Percentiles rank a stretch among this genome's conserved stretches.
Evolutionary conservation across 2,329 filamentous ascomycete genomes (phyloP).

Genomic region (Davidsoniella eucalypti): DNA sequence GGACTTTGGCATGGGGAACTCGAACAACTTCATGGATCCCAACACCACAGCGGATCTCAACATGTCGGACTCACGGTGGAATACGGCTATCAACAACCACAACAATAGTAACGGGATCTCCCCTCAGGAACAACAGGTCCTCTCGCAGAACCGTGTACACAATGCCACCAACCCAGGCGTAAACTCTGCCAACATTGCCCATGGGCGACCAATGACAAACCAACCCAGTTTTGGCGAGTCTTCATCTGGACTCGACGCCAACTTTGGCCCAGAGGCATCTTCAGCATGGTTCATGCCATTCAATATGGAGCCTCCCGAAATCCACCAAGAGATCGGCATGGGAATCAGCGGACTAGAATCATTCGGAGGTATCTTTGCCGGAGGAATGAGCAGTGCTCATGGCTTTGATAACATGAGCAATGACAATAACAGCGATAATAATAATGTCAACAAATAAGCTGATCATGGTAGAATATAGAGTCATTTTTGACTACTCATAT

Average conservation of each 20-base stretch:
- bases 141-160: too few species aligned
- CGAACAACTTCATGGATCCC: conserved; percentile 25
- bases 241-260: neutral
- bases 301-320: conserved; percentile 64
- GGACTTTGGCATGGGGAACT: conserved; percentile 25
- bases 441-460: neutral
- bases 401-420: conserved; percentile 18
- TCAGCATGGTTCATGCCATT: conserved; percentile 88
- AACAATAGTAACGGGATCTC: neutral
- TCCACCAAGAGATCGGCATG: conserved; percentile 31
- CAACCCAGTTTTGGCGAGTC: neutral
- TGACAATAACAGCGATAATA: neutral
- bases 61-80: neutral
- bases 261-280: conserved; percentile 28
- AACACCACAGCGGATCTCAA: neutral
- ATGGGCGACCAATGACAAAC: neutral
- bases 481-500: neutral
- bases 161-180: too few species aligned
- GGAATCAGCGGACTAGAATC: conserved; percentile 26
- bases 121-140: neutral
- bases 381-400: conserved; percentile 21
- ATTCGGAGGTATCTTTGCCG: conserved; percentile 33
- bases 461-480: neutral
- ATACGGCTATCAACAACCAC: neutral
- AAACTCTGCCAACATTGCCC: too few species aligned